phyloP scores from a whole-genome alignment of 768 basidiomycete genomes.

The Termitomyces sp. region DNA sequence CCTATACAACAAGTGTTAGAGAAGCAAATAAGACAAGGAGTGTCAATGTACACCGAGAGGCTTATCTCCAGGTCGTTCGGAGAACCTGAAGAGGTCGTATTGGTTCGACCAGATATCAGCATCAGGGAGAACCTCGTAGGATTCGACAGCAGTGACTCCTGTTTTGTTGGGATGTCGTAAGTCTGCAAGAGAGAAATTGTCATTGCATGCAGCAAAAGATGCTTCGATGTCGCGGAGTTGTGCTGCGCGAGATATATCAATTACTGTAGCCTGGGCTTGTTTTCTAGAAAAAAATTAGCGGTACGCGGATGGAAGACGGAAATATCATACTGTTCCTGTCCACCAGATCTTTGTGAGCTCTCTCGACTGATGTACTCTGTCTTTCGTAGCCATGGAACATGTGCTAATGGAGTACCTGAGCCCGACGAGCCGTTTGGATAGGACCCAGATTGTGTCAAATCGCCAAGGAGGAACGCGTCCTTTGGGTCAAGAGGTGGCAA shows the following conservation, averaged over 20 bases:
- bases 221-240: constrained; percentile 77
- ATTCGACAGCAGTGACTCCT: constrained; percentile 67
- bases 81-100: constrained; percentile 83
- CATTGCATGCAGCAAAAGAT: constrained; percentile 62
- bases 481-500: constrained; percentile 63
- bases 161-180: constrained; percentile 80
- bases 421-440: constrained; percentile 37
- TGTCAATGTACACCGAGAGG: constrained; percentile 49
- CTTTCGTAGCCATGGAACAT: constrained; percentile 89
- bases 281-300: constrained; percentile 31
- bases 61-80: constrained; percentile 81
- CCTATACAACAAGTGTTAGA: constrained; percentile 27
- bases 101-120: constrained; percentile 85
- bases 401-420: constrained; percentile 43
- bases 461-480: constrained; percentile 71
- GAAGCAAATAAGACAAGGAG: neutral
- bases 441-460: constrained; percentile 43
- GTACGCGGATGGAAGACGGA: neutral
- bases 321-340: constrained; percentile 51
- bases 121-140: constrained; percentile 81
- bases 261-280: constrained; percentile 36
- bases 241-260: constrained; percentile 70
- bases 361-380: constrained; percentile 82
- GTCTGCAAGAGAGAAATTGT: constrained; percentile 48
- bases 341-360: constrained; percentile 33